Evolutionary conservation across 2,329 filamentous ascomycete genomes (phyloP), one percentile per base, ranked within the genome.

Genomic region (Aureobasidium melanogenum): DNA sequence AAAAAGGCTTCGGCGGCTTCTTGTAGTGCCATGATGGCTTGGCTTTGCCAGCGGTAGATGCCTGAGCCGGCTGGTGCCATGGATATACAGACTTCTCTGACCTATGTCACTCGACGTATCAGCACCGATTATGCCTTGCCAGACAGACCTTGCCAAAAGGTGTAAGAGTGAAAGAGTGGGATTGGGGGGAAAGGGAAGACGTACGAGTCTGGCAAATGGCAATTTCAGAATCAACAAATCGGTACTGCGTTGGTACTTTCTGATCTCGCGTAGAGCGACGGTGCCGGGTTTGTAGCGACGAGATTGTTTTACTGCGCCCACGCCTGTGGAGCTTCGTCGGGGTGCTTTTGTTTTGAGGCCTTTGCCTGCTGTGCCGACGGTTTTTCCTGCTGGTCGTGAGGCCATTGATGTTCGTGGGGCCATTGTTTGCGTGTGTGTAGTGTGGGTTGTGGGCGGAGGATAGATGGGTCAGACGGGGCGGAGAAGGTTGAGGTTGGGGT

Each of bases 1-100:
- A 99, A 88, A 81, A 97, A 97, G 2, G 94, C 96, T 83, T 99
- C 94, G 68, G 96, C 92, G 60, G 94, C 96, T 84, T 99, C 94
- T 82, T 99, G 93, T 43, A 99, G 87, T 67, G 94, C 94, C 73
- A 91, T 89, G 75, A 99, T 97, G 76, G 94, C 94, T 50, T 93
- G 96, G 26, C 91, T 96, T 83, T 99, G 94, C 90, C 97, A 99
- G 75, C 92, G 89, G 65, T 96, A 88, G 68, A 95, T 89, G 41
- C 71, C 70, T 30, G 69, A 73, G 32, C 71, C 69, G 61, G 70
- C 65, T 70, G 89, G 92, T 82, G 95, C 95, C 84, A 96, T 91
- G 80, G 96, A 89, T 77, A 95, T 88, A 41, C 91, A 91, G 65
- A 97, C 96, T 82, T 99, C 92, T 83, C 92, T 90, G 67, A 97